phyloP scores from a whole-genome alignment of 179 eudicot species.

The Beta lomatogona region DNA sequence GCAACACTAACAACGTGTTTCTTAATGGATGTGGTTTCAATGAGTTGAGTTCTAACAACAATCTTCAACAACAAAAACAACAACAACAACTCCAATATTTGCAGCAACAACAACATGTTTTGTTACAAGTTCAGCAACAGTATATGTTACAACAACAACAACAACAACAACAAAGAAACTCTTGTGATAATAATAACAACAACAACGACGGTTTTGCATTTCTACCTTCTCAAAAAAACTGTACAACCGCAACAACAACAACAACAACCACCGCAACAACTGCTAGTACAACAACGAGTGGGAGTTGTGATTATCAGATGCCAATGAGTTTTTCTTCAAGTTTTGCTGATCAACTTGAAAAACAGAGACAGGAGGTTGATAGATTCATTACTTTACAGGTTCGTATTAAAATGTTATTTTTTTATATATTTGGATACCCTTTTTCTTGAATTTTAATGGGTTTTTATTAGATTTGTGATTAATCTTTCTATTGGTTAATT shows the following conservation, averaged over 20 bases:
- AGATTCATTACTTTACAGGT: slow-evolving; percentile 63
- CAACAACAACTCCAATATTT: slow-evolving; percentile 15
- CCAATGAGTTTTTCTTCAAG: slow-evolving; percentile 30
- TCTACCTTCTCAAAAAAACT: slow-evolving; percentile 24
- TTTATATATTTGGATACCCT: slow-evolving; percentile 13
- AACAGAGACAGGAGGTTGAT: slow-evolving; percentile 59
- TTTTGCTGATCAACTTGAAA: slow-evolving; percentile 42
- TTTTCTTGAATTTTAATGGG: slow-evolving; percentile 14
- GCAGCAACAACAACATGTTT: slow-evolving; percentile 31
- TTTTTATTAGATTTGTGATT: neutral
- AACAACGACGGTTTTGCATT: slow-evolving; percentile 21
- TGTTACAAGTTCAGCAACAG: slow-evolving; percentile 28
- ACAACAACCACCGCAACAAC: slow-evolving; percentile 29
- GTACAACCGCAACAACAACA: neutral
- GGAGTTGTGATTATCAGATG: slow-evolving; percentile 13
- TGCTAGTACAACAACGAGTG: slow-evolving; percentile 23
- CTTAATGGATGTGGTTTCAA: slow-evolving; percentile 33
- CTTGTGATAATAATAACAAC: neutral
- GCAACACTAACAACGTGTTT: slow-evolving; percentile 14
- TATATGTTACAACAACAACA: slow-evolving; percentile 20
- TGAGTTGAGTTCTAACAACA: slow-evolving; percentile 27
- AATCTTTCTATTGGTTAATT: neutral
- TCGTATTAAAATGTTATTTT: neutral
- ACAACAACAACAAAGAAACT: slow-evolving; percentile 26
- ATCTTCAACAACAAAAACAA: slow-evolving; percentile 29